phyloP scores from a whole-genome alignment of 2,329 filamentous ascomycete genomes.

The Keithomyces neogunnii region DNA sequence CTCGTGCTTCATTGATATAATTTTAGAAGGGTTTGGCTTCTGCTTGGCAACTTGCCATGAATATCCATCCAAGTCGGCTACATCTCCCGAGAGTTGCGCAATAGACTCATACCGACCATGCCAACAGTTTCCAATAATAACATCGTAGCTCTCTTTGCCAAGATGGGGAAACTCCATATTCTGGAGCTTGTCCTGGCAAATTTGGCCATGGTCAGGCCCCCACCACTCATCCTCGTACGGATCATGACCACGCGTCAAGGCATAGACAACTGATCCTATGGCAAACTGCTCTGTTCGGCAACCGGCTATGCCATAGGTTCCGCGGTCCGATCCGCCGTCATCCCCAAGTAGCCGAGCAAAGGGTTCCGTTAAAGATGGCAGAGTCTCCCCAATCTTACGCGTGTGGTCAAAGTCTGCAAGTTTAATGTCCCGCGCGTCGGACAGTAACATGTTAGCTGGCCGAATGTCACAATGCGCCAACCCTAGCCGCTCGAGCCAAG shows the following conservation, averaged over 20 bases:
- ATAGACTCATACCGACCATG: constrained; percentile 7
- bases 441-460: constrained; percentile 7
- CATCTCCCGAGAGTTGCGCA: constrained; percentile 2
- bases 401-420: constrained; percentile 7
- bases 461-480: constrained; percentile 9
- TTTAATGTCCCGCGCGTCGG: constrained; percentile 1
- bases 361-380: constrained; percentile 5
- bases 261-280: constrained; percentile 8
- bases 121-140: constrained; percentile 8
- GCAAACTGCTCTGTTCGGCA: constrained; percentile 8
- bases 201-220: constrained; percentile 4
- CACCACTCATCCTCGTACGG: constrained; percentile 7
- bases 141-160: constrained; percentile 4
- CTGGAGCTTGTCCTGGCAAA: constrained; percentile 5
- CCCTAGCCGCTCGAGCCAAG: constrained; percentile 8
- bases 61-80: constrained; percentile 3
- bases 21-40: neutral
- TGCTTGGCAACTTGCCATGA: constrained; percentile 3
- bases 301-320: constrained; percentile 6
- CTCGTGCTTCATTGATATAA: neutral
- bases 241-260: constrained; percentile 6
- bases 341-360: constrained; percentile 7
- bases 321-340: constrained; percentile 2
- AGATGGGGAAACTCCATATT: constrained; percentile 7
- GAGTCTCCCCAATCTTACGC: neutral